Conservation (phyloP, 441 rosid species). For the Eruca vesicaria region DNA sequence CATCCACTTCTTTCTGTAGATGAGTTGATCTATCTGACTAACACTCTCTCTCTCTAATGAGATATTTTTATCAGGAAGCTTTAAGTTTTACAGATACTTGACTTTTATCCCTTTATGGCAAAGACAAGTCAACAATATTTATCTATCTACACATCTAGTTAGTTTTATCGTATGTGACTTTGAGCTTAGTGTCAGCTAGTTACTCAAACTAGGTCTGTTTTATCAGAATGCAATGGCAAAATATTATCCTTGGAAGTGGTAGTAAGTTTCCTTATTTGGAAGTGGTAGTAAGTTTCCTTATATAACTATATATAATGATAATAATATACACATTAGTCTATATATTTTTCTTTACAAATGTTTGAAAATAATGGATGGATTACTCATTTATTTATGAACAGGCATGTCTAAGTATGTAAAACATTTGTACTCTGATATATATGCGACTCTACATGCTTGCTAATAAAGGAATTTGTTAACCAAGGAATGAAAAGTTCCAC, state of each 20-base stretch:
- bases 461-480: no score
- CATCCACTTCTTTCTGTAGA: slow-evolving; percentile 19
- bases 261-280: slow-evolving; percentile 18
- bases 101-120: slow-evolving; percentile 6
- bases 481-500: no score
- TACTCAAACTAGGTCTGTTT: slow-evolving; percentile 3
- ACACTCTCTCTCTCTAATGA: not conserved
- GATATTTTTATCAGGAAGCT: slow-evolving; percentile 28
- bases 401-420: not conserved
- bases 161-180: not conserved
- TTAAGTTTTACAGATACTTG: not conserved
- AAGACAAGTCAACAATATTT: slow-evolving; percentile 8
- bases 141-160: not conserved
- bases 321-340: no score
- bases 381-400: not conserved
- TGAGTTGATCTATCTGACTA: slow-evolving; percentile 17
- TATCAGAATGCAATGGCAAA: not conserved
- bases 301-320: no score
- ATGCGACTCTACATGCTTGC: no score
- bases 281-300: no score
- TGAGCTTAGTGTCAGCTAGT: not conserved
- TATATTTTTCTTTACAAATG: not conserved
- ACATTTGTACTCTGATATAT: no score
- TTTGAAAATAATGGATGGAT: not conserved
- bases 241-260: not conserved